These are phyloP conservation scores for Cinnamomum micranthum DNA, from an alignment of 164 flowering plant genomes.

Conservation along the genomic window DNA sequence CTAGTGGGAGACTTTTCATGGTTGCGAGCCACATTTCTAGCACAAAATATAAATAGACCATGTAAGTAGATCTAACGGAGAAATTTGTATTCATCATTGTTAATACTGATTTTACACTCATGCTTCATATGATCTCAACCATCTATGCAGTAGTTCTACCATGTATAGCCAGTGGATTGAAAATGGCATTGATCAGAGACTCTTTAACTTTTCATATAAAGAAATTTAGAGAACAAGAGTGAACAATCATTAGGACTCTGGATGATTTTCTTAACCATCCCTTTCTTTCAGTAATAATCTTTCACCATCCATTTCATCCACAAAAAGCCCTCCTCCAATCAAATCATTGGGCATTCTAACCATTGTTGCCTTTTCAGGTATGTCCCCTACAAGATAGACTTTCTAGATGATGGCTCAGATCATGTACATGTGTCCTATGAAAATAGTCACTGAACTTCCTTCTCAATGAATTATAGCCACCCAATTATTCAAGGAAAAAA, in stretches of 20 bases:
- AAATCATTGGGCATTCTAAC: background rate
- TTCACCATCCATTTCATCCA: background rate
- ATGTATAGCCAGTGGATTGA: background rate
- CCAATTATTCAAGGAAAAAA: background rate
- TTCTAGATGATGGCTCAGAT: background rate
- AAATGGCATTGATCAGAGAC: background rate
- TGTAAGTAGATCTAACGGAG: background rate
- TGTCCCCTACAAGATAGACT: background rate
- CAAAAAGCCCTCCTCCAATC: background rate
- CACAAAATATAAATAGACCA: background rate
- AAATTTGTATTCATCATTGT: background rate
- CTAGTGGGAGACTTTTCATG: conserved; percentile 73
- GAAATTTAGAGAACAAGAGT: background rate
- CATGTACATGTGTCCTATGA: background rate
- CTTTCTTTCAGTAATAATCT: background rate
- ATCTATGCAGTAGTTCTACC: background rate
- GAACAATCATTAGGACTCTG: background rate
- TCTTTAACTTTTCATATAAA: background rate
- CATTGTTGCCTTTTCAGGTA: background rate
- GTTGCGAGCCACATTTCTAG: conserved; percentile 90
- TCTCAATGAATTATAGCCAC: background rate
- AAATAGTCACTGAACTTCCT: background rate
- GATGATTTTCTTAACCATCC: background rate
- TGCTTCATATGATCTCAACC: background rate
- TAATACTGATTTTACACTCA: background rate